Base-by-base conservation (phyloP, 768 basidiomycete genomes). In the Fomitopsis pulvina region DNA sequence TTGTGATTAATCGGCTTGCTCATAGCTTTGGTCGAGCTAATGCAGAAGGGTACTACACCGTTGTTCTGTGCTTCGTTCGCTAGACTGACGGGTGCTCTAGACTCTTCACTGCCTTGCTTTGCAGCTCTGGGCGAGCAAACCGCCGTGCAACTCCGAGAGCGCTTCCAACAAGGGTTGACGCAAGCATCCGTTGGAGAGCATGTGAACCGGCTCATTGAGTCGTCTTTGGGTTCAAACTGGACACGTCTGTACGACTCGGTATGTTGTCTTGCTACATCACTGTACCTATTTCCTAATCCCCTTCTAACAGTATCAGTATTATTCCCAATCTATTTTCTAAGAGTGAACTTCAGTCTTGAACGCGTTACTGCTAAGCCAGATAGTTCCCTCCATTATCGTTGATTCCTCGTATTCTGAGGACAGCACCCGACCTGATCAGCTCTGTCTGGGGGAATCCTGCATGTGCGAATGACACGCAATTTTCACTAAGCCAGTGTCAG, bases 161-260 rank as follows among this genome's bases (percentile, higher is more conserved):
- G 96, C 11, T 96, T 98, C 72, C 91, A 96, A 60, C 87, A 95
- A 25, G 82, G 84, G 3, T 73, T 97, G 27, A 93, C 92, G 0
- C 89, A 94, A 55, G 77, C 74, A 38, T 75, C 87, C 29, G 85
- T 94, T 25, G 91, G 83, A 38, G 90, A 92, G 29, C 82, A 95
- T 61, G 77, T 96, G n/a, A 92, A 97, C 56, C 74, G 84, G 41
- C 72, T 99, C 40, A 87, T 99, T 54, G 85, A 96, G 54, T 87
- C 77, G 48, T 95, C 94, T 0, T 70, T 96, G 41, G 92, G 91
- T 11, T 94, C 91, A 27, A 84, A 89, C 54, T 98, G 94, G 87
- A 98, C 96, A 30, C 76, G 93, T 57, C 67, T 98, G 28, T 99
- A 99, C 64, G 96, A 99, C 67, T 96, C 92, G 52, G 90, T 92